Evolutionary conservation across 2,329 filamentous ascomycete genomes (phyloP).

Genomic region (Daldinia sp.): DNA sequence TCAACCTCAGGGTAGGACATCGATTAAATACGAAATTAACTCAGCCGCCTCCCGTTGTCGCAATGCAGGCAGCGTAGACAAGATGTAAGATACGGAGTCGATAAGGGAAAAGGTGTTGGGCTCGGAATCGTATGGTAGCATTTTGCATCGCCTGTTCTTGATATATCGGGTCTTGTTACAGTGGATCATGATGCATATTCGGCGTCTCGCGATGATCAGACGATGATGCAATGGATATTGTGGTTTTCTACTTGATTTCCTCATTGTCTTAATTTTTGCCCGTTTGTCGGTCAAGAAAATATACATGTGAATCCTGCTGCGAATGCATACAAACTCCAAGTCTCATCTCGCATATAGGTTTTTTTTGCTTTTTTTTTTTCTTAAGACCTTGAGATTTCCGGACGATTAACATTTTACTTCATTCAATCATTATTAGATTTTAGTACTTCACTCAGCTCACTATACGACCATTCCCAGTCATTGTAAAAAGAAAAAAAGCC

Average conservation of each 20-base stretch:
- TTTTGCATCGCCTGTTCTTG: slow-evolving; percentile 32
- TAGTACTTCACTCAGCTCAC: not conserved
- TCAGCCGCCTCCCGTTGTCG: slow-evolving; percentile 7
- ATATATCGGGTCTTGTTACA: slow-evolving; percentile 30
- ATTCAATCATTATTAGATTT: not conserved
- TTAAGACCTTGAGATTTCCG: not conserved
- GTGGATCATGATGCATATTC: slow-evolving; percentile 36
- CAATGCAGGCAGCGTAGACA: too few species aligned
- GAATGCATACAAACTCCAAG: not conserved
- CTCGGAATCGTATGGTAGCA: slow-evolving; percentile 29
- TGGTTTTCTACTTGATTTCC: not conserved
- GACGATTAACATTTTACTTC: not conserved
- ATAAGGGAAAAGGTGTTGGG: slow-evolving; percentile 8
- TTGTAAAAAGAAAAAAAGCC: too few species aligned
- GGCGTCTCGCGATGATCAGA: slow-evolving; percentile 37
- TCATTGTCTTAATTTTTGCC: not conserved
- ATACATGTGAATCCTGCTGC: slow-evolving; percentile 3
- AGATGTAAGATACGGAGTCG: not conserved
- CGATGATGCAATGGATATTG: slow-evolving; percentile 36
- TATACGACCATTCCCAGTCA: not conserved
- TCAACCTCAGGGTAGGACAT: not conserved
- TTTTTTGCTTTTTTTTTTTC: not conserved
- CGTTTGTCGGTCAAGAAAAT: not conserved
- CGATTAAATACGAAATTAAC: slow-evolving; percentile 13
- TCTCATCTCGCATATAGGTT: not conserved